Base-by-base conservation (phyloP, 139 green algal species). In the Deuterostichococcus epilithicus region DNA sequence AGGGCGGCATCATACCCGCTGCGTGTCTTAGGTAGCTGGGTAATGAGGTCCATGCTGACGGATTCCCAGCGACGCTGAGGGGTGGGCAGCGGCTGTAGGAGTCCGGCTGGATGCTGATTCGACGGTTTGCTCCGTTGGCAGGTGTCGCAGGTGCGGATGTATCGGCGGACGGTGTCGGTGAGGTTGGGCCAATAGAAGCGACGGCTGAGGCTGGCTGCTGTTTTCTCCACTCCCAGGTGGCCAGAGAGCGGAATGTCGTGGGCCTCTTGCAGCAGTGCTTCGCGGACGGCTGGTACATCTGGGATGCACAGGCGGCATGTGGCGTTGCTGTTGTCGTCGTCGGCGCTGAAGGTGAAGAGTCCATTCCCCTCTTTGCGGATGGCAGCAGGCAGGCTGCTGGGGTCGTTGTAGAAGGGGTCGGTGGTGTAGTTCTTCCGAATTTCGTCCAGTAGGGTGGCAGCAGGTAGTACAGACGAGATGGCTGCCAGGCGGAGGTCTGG, bases 21-120 rank as follows among this genome's bases (percentile, higher is more conserved):
- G 3, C 13, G 37, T 8, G 80, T 85, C 5, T 33, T 38, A 32
- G 83, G 80, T 30, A 88, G 39, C 23, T 73, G 34, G 5, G 76
- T 76, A 39, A 88, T 85, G 13, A 81, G 52, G 35, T 85, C 83
- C 65, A 85, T 75, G 28, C 69, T 80, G 13, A 88, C 73, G 32
- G 74, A 78, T 1, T 69, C 4, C 45, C 76, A 77, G 10, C 76
- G 36, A 74, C 67, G 6, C 66, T 36, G 26, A 78, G 82, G 75
- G 38, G 83, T 30, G 74, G 76, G 72, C 73, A 87, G 5, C 67
- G 44, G 63, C 45, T 80, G 3, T 59, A 37, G 47, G 39, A 81
- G 26, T 65, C 80, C 72, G 81, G 52, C 36, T 68, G 80, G 28
- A 67, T 39, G 58, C 26, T 70, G 28, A 35, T 78, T 77, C 13